Conservation (phyloP, 208 protist species). For the Wallacemonas rigidus region DNA sequence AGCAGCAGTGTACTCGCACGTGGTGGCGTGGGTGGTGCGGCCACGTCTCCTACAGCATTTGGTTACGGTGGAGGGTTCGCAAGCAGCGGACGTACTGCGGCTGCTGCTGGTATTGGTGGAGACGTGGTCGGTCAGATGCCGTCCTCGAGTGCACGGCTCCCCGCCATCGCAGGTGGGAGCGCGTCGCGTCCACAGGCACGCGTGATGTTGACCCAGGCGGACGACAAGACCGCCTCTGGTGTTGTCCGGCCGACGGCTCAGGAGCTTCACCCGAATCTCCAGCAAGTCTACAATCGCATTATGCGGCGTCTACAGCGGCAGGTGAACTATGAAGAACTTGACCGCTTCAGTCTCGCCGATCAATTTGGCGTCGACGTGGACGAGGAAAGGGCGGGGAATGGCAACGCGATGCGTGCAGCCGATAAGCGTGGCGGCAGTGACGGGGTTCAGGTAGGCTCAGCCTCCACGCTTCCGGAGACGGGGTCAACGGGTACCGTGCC, state of each 20-base stretch:
- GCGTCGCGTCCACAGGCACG: neutral
- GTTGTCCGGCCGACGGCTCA: slow-evolving; percentile 8
- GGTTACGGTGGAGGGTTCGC: no score
- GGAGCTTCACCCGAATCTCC: slow-evolving; percentile 67
- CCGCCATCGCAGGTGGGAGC: neutral
- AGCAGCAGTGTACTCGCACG: neutral
- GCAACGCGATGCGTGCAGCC: neutral
- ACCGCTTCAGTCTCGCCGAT: slow-evolving; percentile 44
- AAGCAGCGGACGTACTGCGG: no score
- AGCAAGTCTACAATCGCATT: slow-evolving; percentile 78
- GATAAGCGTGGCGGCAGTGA: neutral
- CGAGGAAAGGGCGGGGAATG: slow-evolving; percentile 20
- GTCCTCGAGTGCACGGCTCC: neutral
- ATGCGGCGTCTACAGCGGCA: slow-evolving; percentile 83
- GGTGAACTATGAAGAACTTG: slow-evolving; percentile 80
- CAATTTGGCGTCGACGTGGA: slow-evolving; percentile 65
- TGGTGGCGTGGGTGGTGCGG: neutral
- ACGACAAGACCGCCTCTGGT: neutral
- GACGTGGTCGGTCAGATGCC: neutral
- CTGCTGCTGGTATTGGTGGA: neutral
- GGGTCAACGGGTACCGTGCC: neutral
- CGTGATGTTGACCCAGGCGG: no score
- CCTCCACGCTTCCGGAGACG: neutral
- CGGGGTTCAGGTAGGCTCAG: neutral
- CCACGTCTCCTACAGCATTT: neutral